Base-by-base conservation (phyloP, 2,329 filamentous ascomycete species). In the Magnaporthiopsis rhizophila region DNA sequence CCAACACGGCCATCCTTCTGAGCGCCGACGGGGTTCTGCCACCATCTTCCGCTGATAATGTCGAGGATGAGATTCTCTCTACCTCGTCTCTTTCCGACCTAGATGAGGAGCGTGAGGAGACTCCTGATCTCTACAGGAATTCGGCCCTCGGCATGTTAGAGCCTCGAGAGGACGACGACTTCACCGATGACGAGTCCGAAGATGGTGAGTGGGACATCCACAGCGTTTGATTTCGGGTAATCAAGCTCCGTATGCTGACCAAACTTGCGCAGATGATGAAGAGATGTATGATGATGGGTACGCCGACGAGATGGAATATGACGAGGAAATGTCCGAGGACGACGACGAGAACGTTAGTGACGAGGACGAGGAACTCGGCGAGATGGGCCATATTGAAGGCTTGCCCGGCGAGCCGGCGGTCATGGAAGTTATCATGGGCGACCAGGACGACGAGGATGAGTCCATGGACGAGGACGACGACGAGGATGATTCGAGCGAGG, bases 61-160 rank as follows among this genome's bases (percentile, higher is more conserved):
- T 91, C 32, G 93, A 96, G 61, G 93, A 97, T 67, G 93, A 97
- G 59, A 90, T 97, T 59, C 88, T 88, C 2, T 95, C 91, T 13
- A 87, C 90, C 3, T 96, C 92, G 5, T 97, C 94, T 0, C 86
- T 96, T 30, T 97, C 94, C 13, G 93, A 97, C 67, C 80, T 92
- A 62, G 90, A 93, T 57, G 90, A 93, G 66, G 89, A 91, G 64
- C 88, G 92, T 59, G 92, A 97, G 75, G 95, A 98, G 74, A 99
- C 96, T 6, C 95, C 96, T 36, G 95, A 99, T 77, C 83, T 99
- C 26, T 98, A 97, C 79, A 90, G 96, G 63, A 97, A 98, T 75
- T 98, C 95, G 2, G 92, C 96, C 1, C 81, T 99, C 28, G 94
- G 95, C 62, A 96, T 98, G 87, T 88, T 97, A 63, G 95, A 98